Base-by-base conservation (phyloP, 352 stramenopile species). In the Peronospora destructor region DNA sequence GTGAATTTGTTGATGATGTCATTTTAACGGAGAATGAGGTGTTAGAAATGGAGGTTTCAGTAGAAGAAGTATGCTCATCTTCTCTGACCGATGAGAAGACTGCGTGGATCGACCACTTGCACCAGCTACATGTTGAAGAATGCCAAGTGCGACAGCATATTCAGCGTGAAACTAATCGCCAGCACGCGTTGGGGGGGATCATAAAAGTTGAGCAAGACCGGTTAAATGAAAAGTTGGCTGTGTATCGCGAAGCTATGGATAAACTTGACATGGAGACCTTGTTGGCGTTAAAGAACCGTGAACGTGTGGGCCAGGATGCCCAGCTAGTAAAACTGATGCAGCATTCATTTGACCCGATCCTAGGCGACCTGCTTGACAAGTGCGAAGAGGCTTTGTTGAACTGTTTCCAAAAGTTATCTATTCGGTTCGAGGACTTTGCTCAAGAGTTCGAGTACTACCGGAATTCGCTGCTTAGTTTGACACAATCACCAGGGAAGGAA, bases 381-480 rank as follows among this genome's bases (percentile, higher is more conserved):
- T 92, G 82, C 51, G 79, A 91, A 66, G 60, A 79, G 36, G 73
- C 80, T 33, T 61, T 90, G 23, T 47, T 88, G 34, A 66, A 63
- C 26, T 87, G 77, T 13, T 75, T 90, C 33, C 63, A 56, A 13
- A 85, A 80, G 49, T 43, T 92, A 23, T 71, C 73, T 1, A 38
- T 60, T 12, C 79, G 82, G 4, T 87, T 85, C 28, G 69, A 76
- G 23, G 77, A 90, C 28, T 91, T 92, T 39, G 62, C 71, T 36
- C 63, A 85, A 45, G 82, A 92, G 35, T 92, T 87, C 29, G 68
- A 76, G 21, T 91, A 92, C 55, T 92, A 92, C 29, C 71, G 65
- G 11, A 72, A 68, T 34, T 76, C 75, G 11, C 41, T 92, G 25
- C 51, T 78, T 21, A 71, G 54, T 26, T 65, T 91, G 11, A 67